phyloP scores from a whole-genome alignment of 2,329 filamentous ascomycete species.

The Colletotrichum limetticola region DNA sequence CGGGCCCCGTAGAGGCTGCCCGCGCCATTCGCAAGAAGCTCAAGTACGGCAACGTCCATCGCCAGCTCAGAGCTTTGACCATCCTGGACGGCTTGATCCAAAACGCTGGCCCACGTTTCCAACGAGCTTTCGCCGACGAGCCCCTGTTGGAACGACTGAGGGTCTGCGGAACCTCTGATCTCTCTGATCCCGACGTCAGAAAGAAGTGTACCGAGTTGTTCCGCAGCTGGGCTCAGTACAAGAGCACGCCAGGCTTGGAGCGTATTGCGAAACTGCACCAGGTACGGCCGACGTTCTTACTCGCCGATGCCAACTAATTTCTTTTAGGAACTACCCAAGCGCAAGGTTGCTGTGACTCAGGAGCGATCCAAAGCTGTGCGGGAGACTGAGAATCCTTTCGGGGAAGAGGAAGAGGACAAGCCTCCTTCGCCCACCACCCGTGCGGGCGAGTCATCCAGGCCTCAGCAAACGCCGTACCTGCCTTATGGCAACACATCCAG shows the following conservation, averaged over 20 bases:
- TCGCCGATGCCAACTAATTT: background rate
- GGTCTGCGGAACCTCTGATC: constrained; percentile 84
- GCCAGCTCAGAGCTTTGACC: constrained; percentile 87
- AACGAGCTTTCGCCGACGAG: constrained; percentile 89
- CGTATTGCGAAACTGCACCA: constrained; percentile 82
- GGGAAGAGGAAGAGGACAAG: constrained; percentile 70
- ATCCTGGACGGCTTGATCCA: constrained; percentile 94
- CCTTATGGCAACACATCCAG: constrained; percentile 37
- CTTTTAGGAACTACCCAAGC: constrained; percentile 68
- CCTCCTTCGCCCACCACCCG: constrained; percentile 41
- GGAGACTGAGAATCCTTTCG: constrained; percentile 81
- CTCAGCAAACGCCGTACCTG: constrained; percentile 41
- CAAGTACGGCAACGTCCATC: constrained; percentile 96
- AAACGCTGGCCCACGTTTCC: constrained; percentile 89
- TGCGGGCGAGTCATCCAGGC: constrained; percentile 37
- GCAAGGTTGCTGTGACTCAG: constrained; percentile 78
- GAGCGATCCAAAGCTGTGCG: constrained; percentile 85
- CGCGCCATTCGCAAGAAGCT: constrained; percentile 96
- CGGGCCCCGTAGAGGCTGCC: constrained; percentile 88
- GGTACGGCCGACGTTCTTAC: constrained; percentile 46
- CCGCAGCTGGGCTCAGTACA: constrained; percentile 89
- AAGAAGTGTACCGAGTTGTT: constrained; percentile 91
- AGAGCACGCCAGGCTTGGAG: constrained; percentile 81
- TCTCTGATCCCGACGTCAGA: constrained; percentile 87
- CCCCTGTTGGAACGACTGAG: constrained; percentile 90